Percentiles rank a stretch among this genome's conserved stretches.
phyloP scores from a whole-genome alignment of 768 basidiomycete species.

The Amanita polypyramis region DNA sequence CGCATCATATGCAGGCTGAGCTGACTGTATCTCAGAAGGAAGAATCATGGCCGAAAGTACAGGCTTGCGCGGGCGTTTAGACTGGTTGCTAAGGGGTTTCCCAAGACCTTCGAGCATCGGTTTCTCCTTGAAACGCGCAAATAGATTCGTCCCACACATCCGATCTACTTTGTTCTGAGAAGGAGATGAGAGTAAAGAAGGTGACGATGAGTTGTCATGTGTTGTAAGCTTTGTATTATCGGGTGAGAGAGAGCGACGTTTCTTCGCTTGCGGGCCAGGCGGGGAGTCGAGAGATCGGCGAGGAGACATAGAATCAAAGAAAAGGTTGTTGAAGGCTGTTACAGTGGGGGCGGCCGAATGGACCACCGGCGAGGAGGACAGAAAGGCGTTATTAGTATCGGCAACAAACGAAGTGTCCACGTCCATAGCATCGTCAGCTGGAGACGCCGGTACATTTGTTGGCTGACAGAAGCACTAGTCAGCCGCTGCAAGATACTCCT shows the following conservation, averaged over 20 bases:
- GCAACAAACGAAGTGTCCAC: slow-evolving; percentile 50
- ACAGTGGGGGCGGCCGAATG: slow-evolving; percentile 42
- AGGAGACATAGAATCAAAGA: slow-evolving; percentile 48
- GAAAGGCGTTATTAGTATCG: slow-evolving; percentile 17
- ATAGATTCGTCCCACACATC: slow-evolving; percentile 28
- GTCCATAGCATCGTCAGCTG: slow-evolving; percentile 68
- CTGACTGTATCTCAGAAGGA: slow-evolving; percentile 26
- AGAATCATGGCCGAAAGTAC: slow-evolving; percentile 54
- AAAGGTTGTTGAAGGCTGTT: slow-evolving; percentile 47
- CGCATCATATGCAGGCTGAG: slow-evolving; percentile 33
- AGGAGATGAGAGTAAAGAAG: slow-evolving; percentile 39
- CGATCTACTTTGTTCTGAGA: slow-evolving; percentile 37
- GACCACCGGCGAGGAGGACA: slow-evolving; percentile 26
- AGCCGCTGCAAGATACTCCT: background rate
- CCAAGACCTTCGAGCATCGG: slow-evolving; percentile 45
- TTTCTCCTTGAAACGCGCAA: slow-evolving; percentile 17
- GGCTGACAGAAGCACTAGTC: slow-evolving; percentile 19
- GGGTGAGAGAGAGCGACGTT: slow-evolving; percentile 53
- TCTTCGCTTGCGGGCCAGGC: slow-evolving; percentile 31
- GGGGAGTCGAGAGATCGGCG: slow-evolving; percentile 36
- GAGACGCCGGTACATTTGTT: slow-evolving; percentile 30
- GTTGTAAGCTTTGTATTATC: slow-evolving; percentile 28
- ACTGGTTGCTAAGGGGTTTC: slow-evolving; percentile 38
- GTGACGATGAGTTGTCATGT: slow-evolving; percentile 35
- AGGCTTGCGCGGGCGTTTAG: slow-evolving; percentile 56